Percentiles rank a stretch among this genome's conserved stretches.
Evolutionary conservation across 140 eudicot genomes (phyloP).

Genomic region (Anethum foeniculum): DNA sequence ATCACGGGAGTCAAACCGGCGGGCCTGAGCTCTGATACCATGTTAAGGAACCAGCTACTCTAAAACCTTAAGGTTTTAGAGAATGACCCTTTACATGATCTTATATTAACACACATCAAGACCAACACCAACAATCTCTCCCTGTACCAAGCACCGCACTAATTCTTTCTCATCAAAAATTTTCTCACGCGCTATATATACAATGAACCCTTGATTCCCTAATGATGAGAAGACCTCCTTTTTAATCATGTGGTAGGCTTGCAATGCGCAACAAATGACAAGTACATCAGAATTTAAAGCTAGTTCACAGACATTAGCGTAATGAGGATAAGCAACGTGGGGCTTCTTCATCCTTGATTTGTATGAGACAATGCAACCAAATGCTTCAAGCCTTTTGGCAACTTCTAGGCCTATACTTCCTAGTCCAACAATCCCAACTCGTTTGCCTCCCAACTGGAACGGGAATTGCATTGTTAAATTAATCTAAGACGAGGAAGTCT

Average conservation of each 20-base stretch:
- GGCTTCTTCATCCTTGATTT: conserved; percentile 56
- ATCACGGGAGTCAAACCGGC: too few species aligned
- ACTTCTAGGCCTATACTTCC: too few species aligned
- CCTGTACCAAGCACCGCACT: not conserved
- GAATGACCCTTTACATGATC: too few species aligned
- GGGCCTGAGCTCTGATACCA: too few species aligned
- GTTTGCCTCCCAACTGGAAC: conserved; percentile 57
- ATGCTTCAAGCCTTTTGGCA: too few species aligned
- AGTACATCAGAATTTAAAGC: conserved; percentile 43
- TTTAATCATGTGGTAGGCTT: conserved; percentile 56
- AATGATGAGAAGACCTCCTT: conserved; percentile 42
- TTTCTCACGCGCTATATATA: conserved; percentile 63
- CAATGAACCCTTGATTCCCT: conserved; percentile 52
- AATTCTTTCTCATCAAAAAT: not conserved
- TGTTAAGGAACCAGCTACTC: conserved; percentile 24
- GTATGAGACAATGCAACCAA: conserved; percentile 56
- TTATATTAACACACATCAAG: not conserved
- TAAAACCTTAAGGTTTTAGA: too few species aligned
- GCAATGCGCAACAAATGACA: conserved; percentile 50
- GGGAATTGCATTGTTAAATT: not conserved
- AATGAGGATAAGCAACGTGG: conserved; percentile 30
- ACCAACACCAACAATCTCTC: not conserved
- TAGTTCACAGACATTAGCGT: conserved; percentile 29
- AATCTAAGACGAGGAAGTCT: not conserved
- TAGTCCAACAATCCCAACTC: conserved; percentile 23